A percentile compares a stretch with the other conserved stretches of the same genome.
Evolutionary conservation across 1,139 yeast species (phyloP).

Genomic region (Lodderomyces theae): DNA sequence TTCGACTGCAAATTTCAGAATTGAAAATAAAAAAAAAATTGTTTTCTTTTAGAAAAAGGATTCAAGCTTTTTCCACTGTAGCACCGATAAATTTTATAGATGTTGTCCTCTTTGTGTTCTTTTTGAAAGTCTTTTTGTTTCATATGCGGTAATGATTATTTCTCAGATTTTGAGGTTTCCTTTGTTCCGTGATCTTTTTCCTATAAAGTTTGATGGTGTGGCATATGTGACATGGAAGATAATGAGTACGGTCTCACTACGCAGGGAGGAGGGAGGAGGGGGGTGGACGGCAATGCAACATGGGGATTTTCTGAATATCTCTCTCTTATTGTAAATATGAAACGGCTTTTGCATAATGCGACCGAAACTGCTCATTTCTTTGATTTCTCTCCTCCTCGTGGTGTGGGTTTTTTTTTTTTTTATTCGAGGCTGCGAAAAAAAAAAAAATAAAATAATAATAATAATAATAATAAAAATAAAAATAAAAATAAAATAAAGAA

Average conservation of each 20-base stretch:
- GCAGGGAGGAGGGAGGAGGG: no score
- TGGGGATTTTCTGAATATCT: no score
- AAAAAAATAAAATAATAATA: slow-evolving; percentile 2
- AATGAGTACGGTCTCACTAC: no score
- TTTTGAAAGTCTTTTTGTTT: not conserved
- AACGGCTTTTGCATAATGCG: no score
- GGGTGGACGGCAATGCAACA: no score
- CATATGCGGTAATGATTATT: not conserved
- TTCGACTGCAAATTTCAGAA: not conserved
- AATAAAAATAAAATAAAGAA: slow-evolving; percentile 3
- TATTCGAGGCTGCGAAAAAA: slow-evolving; percentile 4
- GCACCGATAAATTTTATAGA: not conserved
- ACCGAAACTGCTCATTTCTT: no score
- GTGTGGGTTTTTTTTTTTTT: not conserved
- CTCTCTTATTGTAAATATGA: no score
- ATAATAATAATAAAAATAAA: no score
- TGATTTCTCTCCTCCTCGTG: not conserved
- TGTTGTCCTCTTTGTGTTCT: not conserved
- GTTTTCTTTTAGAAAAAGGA: no score
- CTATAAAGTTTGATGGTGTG: no score
- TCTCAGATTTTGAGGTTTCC: not conserved
- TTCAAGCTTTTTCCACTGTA: not conserved
- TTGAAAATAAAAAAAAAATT: not conserved
- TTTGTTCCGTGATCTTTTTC: not conserved
- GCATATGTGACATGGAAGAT: no score